phyloP scores from a whole-genome alignment of 2,329 filamentous ascomycete species.

The Botrytis medusae region DNA sequence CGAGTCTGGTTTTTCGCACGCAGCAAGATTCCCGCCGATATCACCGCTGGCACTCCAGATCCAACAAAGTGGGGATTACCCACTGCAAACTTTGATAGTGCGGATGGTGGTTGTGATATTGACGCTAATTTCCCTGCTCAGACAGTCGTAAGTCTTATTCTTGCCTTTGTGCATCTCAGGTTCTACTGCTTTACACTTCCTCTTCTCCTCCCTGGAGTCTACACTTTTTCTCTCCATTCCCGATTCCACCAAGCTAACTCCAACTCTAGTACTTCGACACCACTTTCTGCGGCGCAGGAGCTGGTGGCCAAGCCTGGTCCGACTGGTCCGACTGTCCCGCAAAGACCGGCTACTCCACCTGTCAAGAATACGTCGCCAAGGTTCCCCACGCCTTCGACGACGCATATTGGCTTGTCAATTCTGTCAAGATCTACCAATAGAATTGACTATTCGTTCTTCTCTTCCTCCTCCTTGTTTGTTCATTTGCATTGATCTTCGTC shows the following conservation, averaged over 20 bases:
- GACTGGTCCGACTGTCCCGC: slow-evolving; percentile 49
- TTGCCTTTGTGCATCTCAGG: background rate
- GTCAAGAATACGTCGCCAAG: slow-evolving; percentile 68
- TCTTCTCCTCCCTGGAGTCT: too few species aligned
- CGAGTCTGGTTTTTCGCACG: slow-evolving; percentile 57
- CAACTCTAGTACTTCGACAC: slow-evolving; percentile 59
- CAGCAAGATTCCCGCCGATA: slow-evolving; percentile 68
- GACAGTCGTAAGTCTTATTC: slow-evolving; percentile 56
- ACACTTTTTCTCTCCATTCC: too few species aligned
- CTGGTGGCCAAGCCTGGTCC: slow-evolving; percentile 53
- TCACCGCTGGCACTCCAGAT: slow-evolving; percentile 61
- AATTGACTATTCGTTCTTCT: background rate
- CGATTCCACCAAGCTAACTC: background rate
- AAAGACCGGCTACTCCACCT: slow-evolving; percentile 66
- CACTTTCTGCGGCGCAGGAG: slow-evolving; percentile 86
- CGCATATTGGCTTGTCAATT: slow-evolving; percentile 76
- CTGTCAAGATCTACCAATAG: slow-evolving; percentile 61
- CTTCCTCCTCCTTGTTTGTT: background rate
- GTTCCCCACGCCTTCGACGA: slow-evolving; percentile 70
- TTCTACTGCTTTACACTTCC: background rate
- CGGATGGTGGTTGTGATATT: slow-evolving; percentile 63
- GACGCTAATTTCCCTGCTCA: slow-evolving; percentile 66
- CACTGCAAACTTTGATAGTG: slow-evolving; percentile 56
- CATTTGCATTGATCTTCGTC: background rate
- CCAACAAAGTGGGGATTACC: slow-evolving; percentile 68